These are phyloP conservation scores for Aspergillus felis DNA, from an alignment of 2,329 filamentous ascomycete species.

Conservation along the genomic window DNA sequence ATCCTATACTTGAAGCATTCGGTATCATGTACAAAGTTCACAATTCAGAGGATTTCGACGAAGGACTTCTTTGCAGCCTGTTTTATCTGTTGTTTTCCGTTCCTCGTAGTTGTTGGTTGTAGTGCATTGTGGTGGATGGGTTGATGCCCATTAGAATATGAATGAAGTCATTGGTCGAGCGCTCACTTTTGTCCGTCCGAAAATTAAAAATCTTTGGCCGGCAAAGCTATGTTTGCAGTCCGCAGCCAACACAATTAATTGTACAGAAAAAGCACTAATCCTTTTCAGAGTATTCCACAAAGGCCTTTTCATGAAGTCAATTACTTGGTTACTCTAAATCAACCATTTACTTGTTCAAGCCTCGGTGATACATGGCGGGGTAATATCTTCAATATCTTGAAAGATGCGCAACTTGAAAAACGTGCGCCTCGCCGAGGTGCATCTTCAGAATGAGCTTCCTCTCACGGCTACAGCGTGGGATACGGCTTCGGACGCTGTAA, in stretches of 20 bases:
- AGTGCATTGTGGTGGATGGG: constrained; percentile 17
- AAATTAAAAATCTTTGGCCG: constrained; percentile 38
- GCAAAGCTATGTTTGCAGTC: constrained; percentile 15
- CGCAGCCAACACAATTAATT: constrained; percentile 13
- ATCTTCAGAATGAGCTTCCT: constrained; percentile 55
- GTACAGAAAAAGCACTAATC: not conserved
- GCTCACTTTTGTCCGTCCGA: constrained; percentile 26
- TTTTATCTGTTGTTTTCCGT: not conserved
- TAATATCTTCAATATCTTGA: constrained; percentile 25
- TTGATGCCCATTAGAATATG: constrained; percentile 24
- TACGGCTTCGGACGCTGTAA: constrained; percentile 67
- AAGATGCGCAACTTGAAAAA: constrained; percentile 86
- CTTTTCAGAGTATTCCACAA: not conserved
- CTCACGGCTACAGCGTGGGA: constrained; percentile 85
- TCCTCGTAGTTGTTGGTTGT: constrained; percentile 10
- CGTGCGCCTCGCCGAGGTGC: constrained; percentile 65
- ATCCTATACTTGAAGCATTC: constrained; percentile 20
- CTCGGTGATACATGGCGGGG: constrained; percentile 34
- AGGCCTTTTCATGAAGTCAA: not conserved
- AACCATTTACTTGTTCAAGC: constrained; percentile 5
- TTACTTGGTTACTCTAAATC: constrained; percentile 1
- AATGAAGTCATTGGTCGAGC: constrained; percentile 42
- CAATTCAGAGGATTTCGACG: constrained; percentile 28
- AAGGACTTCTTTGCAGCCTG: not conserved
- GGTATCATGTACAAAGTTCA: constrained; percentile 40